Evolutionary conservation across 192 early-diverging fungal species (phyloP).

Genomic region (Dissophora globulifera): DNA sequence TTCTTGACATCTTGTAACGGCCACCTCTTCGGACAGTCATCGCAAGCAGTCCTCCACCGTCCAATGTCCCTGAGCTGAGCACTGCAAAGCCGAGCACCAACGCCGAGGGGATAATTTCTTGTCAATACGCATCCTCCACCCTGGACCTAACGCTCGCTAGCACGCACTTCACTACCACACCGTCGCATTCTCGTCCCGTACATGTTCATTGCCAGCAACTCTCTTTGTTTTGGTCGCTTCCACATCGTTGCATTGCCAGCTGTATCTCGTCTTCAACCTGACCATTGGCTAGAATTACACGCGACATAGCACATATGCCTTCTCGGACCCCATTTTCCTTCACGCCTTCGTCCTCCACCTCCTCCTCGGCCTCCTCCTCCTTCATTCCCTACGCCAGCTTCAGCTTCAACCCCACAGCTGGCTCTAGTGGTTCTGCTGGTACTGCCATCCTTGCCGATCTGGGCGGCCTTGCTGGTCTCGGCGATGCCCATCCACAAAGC

Average conservation of each 20-base stretch:
- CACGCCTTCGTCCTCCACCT: slow-evolving; percentile 23
- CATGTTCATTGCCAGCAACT: no score
- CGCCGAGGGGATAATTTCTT: no score
- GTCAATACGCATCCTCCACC: no score
- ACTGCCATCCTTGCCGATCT: neutral
- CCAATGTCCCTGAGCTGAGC: slow-evolving; percentile 3
- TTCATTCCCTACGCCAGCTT: slow-evolving; percentile 22
- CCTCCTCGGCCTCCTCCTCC: slow-evolving; percentile 26
- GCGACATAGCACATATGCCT: slow-evolving; percentile 16
- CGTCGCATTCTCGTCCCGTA: no score
- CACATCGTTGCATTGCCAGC: no score
- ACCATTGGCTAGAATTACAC: no score
- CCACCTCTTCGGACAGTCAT: neutral
- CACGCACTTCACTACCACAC: no score
- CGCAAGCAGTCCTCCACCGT: neutral
- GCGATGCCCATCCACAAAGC: neutral
- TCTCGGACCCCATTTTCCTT: slow-evolving; percentile 23
- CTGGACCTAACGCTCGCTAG: no score
- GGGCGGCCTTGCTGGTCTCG: neutral
- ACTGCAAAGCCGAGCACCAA: no score
- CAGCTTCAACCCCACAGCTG: slow-evolving; percentile 1
- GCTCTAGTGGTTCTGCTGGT: neutral
- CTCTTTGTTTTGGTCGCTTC: no score
- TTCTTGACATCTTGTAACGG: neutral
- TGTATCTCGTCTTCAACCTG: no score